Conservation (phyloP, 2,329 filamentous ascomycete genomes). For the Ophiostoma populinum region DNA sequence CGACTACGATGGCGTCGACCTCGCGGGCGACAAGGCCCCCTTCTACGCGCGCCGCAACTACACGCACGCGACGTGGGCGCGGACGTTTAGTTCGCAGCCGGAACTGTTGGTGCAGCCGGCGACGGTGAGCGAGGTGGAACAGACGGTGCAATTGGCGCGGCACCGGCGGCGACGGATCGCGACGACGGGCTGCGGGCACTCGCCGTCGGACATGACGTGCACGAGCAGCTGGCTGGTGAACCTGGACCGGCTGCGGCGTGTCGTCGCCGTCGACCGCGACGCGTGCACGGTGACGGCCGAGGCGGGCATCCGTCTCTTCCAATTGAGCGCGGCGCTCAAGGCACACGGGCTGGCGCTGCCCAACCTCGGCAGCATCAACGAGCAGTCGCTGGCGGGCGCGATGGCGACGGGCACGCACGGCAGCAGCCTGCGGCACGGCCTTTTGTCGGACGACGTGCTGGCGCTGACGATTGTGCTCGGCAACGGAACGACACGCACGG, state of each 20-base stretch:
- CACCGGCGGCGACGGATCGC: conserved; percentile 67
- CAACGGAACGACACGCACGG: conserved; percentile 48
- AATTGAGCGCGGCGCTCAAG: conserved; percentile 58
- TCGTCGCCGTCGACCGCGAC: conserved; percentile 48
- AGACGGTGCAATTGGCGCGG: conserved; percentile 64
- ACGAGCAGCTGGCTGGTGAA: conserved; percentile 92
- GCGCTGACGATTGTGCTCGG: conserved; percentile 66
- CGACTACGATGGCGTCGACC: conserved; percentile 10
- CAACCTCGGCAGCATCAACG: conserved; percentile 86
- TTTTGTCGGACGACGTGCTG: conserved; percentile 64
- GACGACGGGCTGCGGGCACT: conserved; percentile 81
- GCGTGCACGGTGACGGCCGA: conserved; percentile 58
- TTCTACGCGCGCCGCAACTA: conserved; percentile 62
- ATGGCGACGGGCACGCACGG: conserved; percentile 91
- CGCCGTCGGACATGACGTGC: conserved; percentile 79
- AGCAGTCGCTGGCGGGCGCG: conserved; percentile 81
- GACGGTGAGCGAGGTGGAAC: conserved; percentile 64
- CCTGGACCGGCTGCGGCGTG: conserved; percentile 62
- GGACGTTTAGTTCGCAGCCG: conserved; percentile 74
- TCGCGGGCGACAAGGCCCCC: conserved; percentile 1
- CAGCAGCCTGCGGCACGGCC: conserved; percentile 65
- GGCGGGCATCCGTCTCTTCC: conserved; percentile 69
- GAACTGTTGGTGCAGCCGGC: conserved; percentile 83
- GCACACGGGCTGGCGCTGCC: conserved; percentile 66
- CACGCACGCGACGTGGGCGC: conserved; percentile 83